phyloP scores from a whole-genome alignment of 768 basidiomycete species.

The Tubosaeta sp. region DNA sequence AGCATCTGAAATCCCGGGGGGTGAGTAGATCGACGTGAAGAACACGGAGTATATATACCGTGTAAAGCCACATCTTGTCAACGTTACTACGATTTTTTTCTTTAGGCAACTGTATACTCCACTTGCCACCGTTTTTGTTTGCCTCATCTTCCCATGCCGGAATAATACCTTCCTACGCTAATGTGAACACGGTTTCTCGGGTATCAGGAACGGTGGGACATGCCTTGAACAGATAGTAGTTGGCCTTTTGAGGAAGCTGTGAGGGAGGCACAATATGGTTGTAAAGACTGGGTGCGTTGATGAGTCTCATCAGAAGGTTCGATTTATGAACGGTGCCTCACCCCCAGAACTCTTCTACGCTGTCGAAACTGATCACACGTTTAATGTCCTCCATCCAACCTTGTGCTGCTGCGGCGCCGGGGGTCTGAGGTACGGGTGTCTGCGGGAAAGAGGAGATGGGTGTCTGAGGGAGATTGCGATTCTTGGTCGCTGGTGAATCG shows the following conservation, averaged over 20 bases:
- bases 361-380: constrained; percentile 91
- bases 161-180: constrained; percentile 80
- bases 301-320: constrained; percentile 5
- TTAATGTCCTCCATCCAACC: constrained; percentile 99
- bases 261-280: constrained; percentile 98
- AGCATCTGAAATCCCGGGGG: constrained; percentile 75
- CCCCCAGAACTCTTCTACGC: constrained; percentile 99
- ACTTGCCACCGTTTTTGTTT: constrained; percentile 97
- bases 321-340: constrained; percentile 35
- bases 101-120: constrained; percentile 95
- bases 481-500: constrained; percentile 90
- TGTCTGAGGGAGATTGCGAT: constrained; percentile 82
- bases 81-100: constrained; percentile 84
- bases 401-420: constrained; percentile 66
- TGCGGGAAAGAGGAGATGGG: constrained; percentile 74
- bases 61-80: constrained; percentile 98
- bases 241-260: constrained; percentile 90
- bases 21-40: not conserved
- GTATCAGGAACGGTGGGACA: constrained; percentile 17
- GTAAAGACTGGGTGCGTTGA: constrained; percentile 58
- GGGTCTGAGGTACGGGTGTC: constrained; percentile 70
- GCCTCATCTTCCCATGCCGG: constrained; percentile 98
- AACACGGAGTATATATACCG: constrained; percentile 45
- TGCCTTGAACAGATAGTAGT: constrained; percentile 98
- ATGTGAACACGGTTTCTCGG: constrained; percentile 4